Base-by-base conservation (phyloP, 179 eudicot genomes). In the Camellia oleifera region DNA sequence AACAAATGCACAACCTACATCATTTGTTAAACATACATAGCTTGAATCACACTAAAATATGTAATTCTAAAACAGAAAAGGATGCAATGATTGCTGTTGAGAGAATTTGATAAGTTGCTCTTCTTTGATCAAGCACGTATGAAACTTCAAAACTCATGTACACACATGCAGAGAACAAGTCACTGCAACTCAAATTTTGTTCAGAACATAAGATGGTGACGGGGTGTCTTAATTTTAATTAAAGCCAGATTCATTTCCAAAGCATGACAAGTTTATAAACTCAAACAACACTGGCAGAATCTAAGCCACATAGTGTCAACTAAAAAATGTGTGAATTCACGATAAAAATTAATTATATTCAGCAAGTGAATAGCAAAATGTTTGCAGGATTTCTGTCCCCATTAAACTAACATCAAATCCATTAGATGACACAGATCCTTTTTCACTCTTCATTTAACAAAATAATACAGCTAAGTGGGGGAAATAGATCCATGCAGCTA, bases 101-200 rank as follows among this genome's bases (percentile, higher is more conserved):
- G 71, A 67, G 6, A 13, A 40, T 67, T 40, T 67, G 71, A 67
- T 42, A 14, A 67, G n/a, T 67, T 66, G 11, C 71, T 48, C 50
- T 67, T 67, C 4, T 8, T 40, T 18, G 5, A 68, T 68, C 50
- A 68, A 48, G 15, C 50, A 67, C 44, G 15, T 40, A 14, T 2
- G 18, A 40, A 6, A 68, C 50, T 14, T 14, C 72, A 68, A 68
- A 40, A 67, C 40, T 32, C 72, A 42, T 4, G 2, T 42, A 6
- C 20, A 68, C 15, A 46, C 72, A 68, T 65, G 45, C 26, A 65
- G 45, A 68, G 74, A 45, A 17, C 3, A 8, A 44, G 32, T 48
- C 26, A 70, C 32, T 70, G 74, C 74, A 70, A 64, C 15, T 70
- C 17, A 17, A 70, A 46, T 46, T 70, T 68, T 68, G 72, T 42